Conservation (phyloP, 192 early-diverging fungal species). For the Podila minutissima region DNA sequence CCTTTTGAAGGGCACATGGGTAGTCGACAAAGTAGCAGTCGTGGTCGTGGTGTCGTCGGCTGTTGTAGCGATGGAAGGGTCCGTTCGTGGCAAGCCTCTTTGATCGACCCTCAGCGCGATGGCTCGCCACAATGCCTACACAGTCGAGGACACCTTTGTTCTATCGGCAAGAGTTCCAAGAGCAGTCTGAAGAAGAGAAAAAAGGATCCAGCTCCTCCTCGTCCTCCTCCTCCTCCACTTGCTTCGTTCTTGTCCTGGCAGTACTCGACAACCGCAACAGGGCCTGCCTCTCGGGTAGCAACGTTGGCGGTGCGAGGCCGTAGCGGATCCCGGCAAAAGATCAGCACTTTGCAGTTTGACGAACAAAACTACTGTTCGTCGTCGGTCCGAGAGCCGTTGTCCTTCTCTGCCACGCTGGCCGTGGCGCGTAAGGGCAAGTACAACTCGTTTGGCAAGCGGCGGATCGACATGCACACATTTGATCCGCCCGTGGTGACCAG, state of each 20-base stretch:
- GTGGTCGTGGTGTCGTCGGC: background rate
- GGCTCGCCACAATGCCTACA: slow-evolving; percentile 32
- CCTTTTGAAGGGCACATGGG: slow-evolving; percentile 29
- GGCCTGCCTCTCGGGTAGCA: background rate
- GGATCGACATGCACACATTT: slow-evolving; percentile 26
- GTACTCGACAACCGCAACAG: slow-evolving; percentile 1
- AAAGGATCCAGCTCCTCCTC: background rate
- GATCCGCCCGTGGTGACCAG: slow-evolving; percentile 8
- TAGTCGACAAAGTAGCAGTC: background rate
- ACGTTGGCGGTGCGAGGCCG: slow-evolving; percentile 17
- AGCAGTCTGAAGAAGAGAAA: background rate
- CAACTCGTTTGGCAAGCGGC: slow-evolving; percentile 3
- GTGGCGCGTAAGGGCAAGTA: slow-evolving; percentile 11
- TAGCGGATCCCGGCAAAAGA: slow-evolving; percentile 7
- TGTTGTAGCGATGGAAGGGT: background rate
- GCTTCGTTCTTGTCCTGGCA: background rate
- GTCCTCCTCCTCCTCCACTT: too few relatives aligned
- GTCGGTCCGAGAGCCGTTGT: background rate
- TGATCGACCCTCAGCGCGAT: slow-evolving; percentile 2
- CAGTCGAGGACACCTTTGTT: background rate
- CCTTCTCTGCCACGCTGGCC: slow-evolving; percentile 21
- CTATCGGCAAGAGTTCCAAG: background rate
- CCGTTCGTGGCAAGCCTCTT: background rate
- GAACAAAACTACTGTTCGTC: background rate
- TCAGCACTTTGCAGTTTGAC: background rate